Base-by-base conservation (phyloP, 176 grass and related monocot species). In the Oryza glumipatula region DNA sequence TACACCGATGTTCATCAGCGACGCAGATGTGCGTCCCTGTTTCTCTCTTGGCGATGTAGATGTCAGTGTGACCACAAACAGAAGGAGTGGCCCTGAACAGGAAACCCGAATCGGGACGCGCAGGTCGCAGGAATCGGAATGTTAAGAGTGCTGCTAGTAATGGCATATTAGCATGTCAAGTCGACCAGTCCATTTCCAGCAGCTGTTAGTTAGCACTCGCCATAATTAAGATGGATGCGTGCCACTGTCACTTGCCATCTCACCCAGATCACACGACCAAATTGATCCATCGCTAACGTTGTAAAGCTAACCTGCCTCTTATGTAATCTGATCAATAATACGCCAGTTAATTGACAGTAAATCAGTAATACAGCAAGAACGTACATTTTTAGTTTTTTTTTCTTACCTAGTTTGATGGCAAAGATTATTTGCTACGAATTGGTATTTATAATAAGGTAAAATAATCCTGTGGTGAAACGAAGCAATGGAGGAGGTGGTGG, bases 181-280 rank as follows among this genome's bases (percentile, higher is more conserved):
- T 61, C 56, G 21, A 22, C 16, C 52, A 56, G 71, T 49, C 71
- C 45, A 74, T 23, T 32, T 52, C 72, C 4, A 51, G 4, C 46
- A 51, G 23, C 23, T 17, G 8, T 19, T 74, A 32, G 14, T 19
- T 33, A 33, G 15, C 39, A 41, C 39, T 9, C 48, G 14, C 72
- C 24, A 52, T 74, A 74, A 74, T 11, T 74, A 52, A 28, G 72
- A 30, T 52, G 48, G 72, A 52, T 49, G 9, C 46, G 14, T 74
- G 24, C 28, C 8, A 74, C 43, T 48, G 6, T 73, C 41, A 72
- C 5, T 6, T 41, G 1, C 38, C 68, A 22, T 13, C 38, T 22
- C 43, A 71, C 51, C 51, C 51, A 16, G 9, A 61, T 61, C 12
- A 22, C 21, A 11, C 19, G 22, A 61, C 41, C 41, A 72, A 14